Evolutionary conservation across 768 basidiomycete species (phyloP).

Genomic region (Sporobolomyces phaffii): DNA sequence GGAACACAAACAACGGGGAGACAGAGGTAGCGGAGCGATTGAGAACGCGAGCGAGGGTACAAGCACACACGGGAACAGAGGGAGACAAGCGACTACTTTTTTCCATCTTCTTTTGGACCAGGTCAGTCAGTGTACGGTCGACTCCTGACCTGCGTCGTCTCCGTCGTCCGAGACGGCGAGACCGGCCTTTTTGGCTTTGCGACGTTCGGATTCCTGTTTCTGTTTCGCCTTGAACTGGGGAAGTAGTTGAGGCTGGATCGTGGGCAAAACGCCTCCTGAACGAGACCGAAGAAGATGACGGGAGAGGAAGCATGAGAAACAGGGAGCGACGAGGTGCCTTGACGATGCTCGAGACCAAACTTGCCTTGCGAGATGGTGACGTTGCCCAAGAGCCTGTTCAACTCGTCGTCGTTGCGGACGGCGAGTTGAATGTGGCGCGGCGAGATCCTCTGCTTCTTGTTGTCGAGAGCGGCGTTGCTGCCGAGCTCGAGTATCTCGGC

Average conservation of each 20-base stretch:
- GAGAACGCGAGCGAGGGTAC: too few species aligned
- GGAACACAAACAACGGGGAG: too few species aligned
- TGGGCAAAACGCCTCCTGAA: too few species aligned
- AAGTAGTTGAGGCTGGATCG: too few species aligned
- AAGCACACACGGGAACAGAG: too few species aligned
- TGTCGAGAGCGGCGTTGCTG: constrained; percentile 60
- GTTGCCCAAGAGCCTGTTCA: constrained; percentile 42
- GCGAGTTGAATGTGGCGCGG: constrained; percentile 17
- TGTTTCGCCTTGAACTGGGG: not conserved
- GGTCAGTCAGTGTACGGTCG: too few species aligned
- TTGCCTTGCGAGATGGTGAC: not conserved
- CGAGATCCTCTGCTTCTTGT: constrained; percentile 54
- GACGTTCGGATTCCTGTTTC: not conserved
- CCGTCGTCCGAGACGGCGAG: not conserved
- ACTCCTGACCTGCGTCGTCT: not conserved
- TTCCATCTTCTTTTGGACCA: too few species aligned
- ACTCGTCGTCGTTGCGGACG: constrained; percentile 63
- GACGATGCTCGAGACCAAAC: not conserved
- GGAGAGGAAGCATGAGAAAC: too few species aligned
- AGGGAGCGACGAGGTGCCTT: too few species aligned
- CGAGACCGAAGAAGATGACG: too few species aligned
- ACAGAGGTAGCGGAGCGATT: too few species aligned
- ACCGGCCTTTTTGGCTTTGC: not conserved
- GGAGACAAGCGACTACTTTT: too few species aligned
- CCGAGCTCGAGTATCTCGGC: constrained; percentile 88